Base-by-base conservation (phyloP, 345 rosid genomes). In the Theobroma cacao region DNA sequence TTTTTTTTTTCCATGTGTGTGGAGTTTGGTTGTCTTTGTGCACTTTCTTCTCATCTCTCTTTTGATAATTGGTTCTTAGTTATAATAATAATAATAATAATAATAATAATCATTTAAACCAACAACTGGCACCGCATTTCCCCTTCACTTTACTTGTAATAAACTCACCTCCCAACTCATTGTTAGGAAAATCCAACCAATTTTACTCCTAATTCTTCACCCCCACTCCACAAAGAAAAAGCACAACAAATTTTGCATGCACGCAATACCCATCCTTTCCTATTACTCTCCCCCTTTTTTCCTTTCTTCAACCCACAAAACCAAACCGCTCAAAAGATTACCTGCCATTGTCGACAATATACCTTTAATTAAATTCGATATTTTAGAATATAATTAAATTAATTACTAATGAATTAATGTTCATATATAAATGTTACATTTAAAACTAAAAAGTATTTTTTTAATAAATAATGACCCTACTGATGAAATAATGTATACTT, bases 61-160 rank as follows among this genome's bases (percentile, higher is more conserved):
- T 2, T 36, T 36, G 30, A 38, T 38, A 65, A 65, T n/a, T 38
- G 30, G 48, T 28, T 33, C 38, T 67, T 60, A 38, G 9, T 41
- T 38, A 4, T 10, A n/a, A 10, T 30, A 26, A 1, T 28, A 52
- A 15, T 60, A 60, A 68, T 65, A 8, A 36, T 36, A 55, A 34
- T 24, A 22, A 43, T 20, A 6, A 48, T 75, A 31, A 38, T 72
- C 26, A 69, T 72, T 62, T 45, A 26, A 8, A 10, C 34, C 61
- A 63, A 40, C 87, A 56, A 75, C 76, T 85, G 76, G 86, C 86
- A 61, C 22, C 75, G 26, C n/a, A 67, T 34, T 66, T n/a, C n/a
- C 45, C 38, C 20, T 48, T 20, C 74, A 60, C 85, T 66, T 66
- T 66, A 40, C 71, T 50, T 66, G 71, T 12, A 4, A 40, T 66